Base-by-base conservation (phyloP, 2,329 filamentous ascomycete species). In the Pochonia chlamydosporia region DNA sequence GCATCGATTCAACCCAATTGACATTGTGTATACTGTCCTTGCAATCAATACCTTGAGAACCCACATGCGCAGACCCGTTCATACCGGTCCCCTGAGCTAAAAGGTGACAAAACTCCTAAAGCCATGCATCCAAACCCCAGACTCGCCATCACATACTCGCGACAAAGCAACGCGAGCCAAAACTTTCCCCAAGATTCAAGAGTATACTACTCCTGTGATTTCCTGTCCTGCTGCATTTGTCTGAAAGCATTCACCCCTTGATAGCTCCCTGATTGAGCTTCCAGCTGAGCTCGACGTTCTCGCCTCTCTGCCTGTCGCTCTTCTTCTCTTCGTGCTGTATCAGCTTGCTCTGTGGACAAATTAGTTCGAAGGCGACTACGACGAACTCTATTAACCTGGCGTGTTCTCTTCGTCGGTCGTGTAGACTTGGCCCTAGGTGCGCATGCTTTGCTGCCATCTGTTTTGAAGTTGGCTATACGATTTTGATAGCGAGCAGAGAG, bases 161-260 rank as follows among this genome's bases (percentile, higher is more conserved):
- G n/a, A n/a, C n/a, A n/a, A n/a, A n/a, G n/a, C n/a, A n/a, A n/a
- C n/a, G n/a, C n/a, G n/a, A n/a, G n/a, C n/a, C n/a, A 39, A 39
- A 14, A 4, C 20, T 31, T 23, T 10, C 23, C 7, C 10, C 11
- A 23, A 23, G 13, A 8, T 23, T 14, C 16, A 1, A 14, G 8
- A 23, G 16, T 23, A 16, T 13, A 7, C 4, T 4, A 16, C 14
- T 24, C 20, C 11, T 14, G 3, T 14, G 13, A 3, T 24, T 18
- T 30, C 21, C 18, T 2, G 10, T 23, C 42, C 23, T 45, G 30
- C 36, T 52, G 43, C 36, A 53, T 45, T 10, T 54, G 53, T 33
- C 59, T 49, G 28, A 50, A 63, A 5, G 50, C 55, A 36, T 63
- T 64, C 1, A 64, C 55, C 3, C 61, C 62, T 9, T 49, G 50